Evolutionary conservation across 108 stramenopile genomes (phyloP).

Genomic region (Aurantiochytrium sp.): DNA sequence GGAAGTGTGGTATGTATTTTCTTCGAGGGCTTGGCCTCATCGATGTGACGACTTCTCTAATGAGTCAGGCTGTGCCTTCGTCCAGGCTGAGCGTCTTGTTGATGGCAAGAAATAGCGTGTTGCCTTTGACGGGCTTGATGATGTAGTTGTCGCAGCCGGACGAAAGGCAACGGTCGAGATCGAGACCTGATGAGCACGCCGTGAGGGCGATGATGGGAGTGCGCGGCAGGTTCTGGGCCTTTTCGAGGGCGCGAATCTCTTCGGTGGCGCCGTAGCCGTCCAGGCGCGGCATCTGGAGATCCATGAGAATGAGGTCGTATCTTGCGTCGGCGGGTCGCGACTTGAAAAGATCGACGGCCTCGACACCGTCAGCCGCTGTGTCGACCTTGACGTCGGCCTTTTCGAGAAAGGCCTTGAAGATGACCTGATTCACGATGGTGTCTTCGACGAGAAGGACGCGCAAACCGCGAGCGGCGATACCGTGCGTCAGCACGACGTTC

Average conservation of each 20-base stretch:
- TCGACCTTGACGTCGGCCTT: neutral
- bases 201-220: neutral
- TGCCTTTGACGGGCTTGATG: neutral
- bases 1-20: too few relatives aligned
- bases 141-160: neutral
- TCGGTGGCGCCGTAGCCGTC: constrained; percentile 62
- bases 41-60: too few relatives aligned
- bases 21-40: too few relatives aligned
- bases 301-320: constrained; percentile 64
- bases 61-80: neutral
- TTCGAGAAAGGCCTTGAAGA: neutral
- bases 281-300: constrained; percentile 66
- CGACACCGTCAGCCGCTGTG: neutral
- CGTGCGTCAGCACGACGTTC: neutral
- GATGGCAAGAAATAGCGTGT: neutral
- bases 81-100: neutral
- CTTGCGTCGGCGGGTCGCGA: neutral
- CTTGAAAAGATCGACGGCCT: neutral
- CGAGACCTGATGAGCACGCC: neutral
- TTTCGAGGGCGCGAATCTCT: constrained; percentile 34
- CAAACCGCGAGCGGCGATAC: neutral
- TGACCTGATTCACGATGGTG: neutral
- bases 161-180: neutral
- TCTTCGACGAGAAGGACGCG: neutral
- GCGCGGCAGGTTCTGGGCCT: neutral